These are phyloP conservation scores for Penicillium frequentans DNA, from an alignment of 2,329 filamentous ascomycete genomes.

Conservation along the genomic window DNA sequence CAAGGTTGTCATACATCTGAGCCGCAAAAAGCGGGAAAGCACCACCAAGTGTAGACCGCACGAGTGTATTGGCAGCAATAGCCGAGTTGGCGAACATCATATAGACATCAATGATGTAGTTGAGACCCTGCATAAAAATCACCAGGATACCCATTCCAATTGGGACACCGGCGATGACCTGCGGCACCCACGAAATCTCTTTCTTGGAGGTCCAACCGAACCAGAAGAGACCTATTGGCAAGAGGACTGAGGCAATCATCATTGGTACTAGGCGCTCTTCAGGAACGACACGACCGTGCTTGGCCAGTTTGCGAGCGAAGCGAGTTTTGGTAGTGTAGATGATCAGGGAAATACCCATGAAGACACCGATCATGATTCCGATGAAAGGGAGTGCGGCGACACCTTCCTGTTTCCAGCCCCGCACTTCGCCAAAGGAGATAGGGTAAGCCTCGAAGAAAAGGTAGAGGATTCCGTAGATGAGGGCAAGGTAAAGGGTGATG, in stretches of 20 bases:
- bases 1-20: slow-evolving; percentile 39
- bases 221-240: slow-evolving; percentile 52
- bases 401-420: slow-evolving; percentile 38
- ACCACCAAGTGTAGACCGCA: slow-evolving; percentile 36
- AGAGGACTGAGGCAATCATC: slow-evolving; percentile 44
- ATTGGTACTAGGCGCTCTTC: slow-evolving; percentile 50
- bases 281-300: slow-evolving; percentile 33
- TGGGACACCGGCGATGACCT: slow-evolving; percentile 45
- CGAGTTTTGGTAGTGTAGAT: slow-evolving; percentile 43
- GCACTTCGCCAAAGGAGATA: slow-evolving; percentile 38
- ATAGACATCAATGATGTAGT: slow-evolving; percentile 46
- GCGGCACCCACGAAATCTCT: slow-evolving; percentile 46
- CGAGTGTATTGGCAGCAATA: slow-evolving; percentile 39
- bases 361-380: slow-evolving; percentile 35
- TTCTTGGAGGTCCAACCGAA: slow-evolving; percentile 51
- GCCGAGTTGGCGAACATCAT: slow-evolving; percentile 42
- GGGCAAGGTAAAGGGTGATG: slow-evolving; percentile 46
- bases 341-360: slow-evolving; percentile 37
- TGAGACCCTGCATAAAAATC: slow-evolving; percentile 46
- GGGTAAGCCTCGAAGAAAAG: slow-evolving; percentile 45
- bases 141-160: slow-evolving; percentile 47
- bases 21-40: slow-evolving; percentile 36
- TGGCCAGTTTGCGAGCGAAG: slow-evolving; percentile 35
- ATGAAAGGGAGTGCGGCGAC: slow-evolving; percentile 41
- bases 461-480: slow-evolving; percentile 40